A percentile compares a stretch with the other conserved stretches of the same genome.
These are phyloP conservation scores for Alnus glutinosa DNA, from an alignment of 306 rosid genomes.

Conservation along the genomic window DNA sequence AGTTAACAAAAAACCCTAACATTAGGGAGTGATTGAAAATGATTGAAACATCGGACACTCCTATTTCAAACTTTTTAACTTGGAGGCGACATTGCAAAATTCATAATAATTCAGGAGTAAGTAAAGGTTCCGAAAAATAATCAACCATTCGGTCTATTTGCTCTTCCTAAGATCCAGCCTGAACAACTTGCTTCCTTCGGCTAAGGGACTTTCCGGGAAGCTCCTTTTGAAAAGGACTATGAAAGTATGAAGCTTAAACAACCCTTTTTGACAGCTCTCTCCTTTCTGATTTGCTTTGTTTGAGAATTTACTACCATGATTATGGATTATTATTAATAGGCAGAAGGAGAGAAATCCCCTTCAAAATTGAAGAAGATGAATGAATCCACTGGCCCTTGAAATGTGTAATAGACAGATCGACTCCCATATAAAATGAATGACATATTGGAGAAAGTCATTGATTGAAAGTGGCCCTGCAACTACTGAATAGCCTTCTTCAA, in stretches of 20 bases:
- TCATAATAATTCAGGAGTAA: too few relatives aligned
- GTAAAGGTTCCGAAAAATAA: too few relatives aligned
- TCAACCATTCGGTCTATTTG: not conserved
- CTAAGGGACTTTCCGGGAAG: conserved; percentile 37
- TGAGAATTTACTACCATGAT: too few relatives aligned
- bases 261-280: not conserved
- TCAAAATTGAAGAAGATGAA: not conserved
- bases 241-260: not conserved
- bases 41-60: too few relatives aligned
- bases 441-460: conserved; percentile 19
- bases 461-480: conserved; percentile 52
- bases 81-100: too few relatives aligned
- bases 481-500: conserved; percentile 48
- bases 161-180: not conserved
- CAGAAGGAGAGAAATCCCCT: not conserved
- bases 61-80: too few relatives aligned
- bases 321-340: not conserved
- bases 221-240: conserved; percentile 34
- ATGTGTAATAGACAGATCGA: not conserved
- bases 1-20: too few relatives aligned
- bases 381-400: not conserved
- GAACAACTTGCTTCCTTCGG: not conserved
- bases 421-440: not conserved
- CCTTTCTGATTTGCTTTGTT: too few relatives aligned
- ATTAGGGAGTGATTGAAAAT: too few relatives aligned